Percentiles rank a stretch among this genome's conserved stretches.
phyloP scores from a whole-genome alignment of 2,329 filamentous ascomycete species.

The Didymella exigua region DNA sequence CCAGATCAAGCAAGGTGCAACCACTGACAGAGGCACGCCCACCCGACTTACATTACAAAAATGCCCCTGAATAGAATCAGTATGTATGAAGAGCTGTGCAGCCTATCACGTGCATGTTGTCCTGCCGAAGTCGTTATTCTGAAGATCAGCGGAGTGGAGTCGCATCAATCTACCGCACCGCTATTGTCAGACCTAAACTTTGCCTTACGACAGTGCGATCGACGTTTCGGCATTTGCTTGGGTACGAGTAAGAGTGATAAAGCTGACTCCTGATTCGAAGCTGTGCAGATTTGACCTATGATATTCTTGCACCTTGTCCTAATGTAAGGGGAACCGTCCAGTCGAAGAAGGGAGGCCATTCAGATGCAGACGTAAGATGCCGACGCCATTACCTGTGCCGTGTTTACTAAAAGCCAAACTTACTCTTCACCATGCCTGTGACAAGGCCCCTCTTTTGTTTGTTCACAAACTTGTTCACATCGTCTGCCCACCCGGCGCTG shows the following conservation, averaged over 20 bases:
- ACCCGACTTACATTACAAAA: background rate
- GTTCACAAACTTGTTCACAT: constrained; percentile 83
- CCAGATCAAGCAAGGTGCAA: constrained; percentile 26
- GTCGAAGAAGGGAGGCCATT: background rate
- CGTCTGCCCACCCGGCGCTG: constrained; percentile 82
- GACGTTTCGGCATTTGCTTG: background rate
- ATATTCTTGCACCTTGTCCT: background rate
- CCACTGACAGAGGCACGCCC: background rate
- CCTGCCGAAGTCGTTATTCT: background rate
- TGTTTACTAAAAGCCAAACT: constrained; percentile 39
- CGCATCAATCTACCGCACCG: constrained; percentile 1
- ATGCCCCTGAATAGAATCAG: background rate
- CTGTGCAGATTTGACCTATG: background rate
- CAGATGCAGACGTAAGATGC: background rate
- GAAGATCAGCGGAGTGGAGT: background rate
- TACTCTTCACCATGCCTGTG: constrained; percentile 60
- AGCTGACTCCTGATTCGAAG: background rate
- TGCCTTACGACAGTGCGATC: background rate
- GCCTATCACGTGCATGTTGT: background rate
- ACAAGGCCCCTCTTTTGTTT: constrained; percentile 88
- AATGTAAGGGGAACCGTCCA: background rate
- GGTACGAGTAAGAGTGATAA: background rate
- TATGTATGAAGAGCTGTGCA: background rate
- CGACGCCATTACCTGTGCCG: background rate
- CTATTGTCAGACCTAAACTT: background rate